Evolutionary conservation across 257 asterid genomes (phyloP).

Genomic region (Jaltomata sinuosa): DNA sequence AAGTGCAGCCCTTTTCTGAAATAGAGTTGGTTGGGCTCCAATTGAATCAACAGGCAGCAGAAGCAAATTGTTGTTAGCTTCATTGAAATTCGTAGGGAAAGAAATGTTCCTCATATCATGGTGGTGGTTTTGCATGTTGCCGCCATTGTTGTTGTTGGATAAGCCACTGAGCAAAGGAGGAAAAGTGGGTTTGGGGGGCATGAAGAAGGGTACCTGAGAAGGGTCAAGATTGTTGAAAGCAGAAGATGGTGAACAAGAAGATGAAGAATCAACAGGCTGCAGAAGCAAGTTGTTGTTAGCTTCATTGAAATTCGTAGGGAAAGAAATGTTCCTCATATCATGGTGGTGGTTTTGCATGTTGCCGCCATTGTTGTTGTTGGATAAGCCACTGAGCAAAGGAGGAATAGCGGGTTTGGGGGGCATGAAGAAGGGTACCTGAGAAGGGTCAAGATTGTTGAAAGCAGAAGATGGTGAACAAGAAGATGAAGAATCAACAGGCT

Average conservation of each 20-base stretch:
- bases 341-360: too few relatives aligned
- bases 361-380: too few relatives aligned
- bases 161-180: slow-evolving; percentile 6
- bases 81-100: too few relatives aligned
- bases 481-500: slow-evolving; percentile 46
- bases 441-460: slow-evolving; percentile 45
- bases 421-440: slow-evolving; percentile 45
- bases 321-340: slow-evolving; percentile 19
- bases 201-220: slow-evolving; percentile 44
- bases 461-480: slow-evolving; percentile 81
- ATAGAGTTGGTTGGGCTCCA: slow-evolving; percentile 59
- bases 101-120: slow-evolving; percentile 20
- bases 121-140: too few relatives aligned
- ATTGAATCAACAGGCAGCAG: slow-evolving; percentile 24
- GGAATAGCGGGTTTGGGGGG: slow-evolving; percentile 26
- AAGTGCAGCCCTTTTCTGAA: slow-evolving; percentile 63
- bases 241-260: slow-evolving; percentile 80
- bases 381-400: slow-evolving; percentile 3
- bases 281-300: too few relatives aligned
- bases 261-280: slow-evolving; percentile 43
- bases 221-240: slow-evolving; percentile 48
- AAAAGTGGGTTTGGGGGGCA: slow-evolving; percentile 27
- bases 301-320: too few relatives aligned
- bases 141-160: slow-evolving; percentile 16
- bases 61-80: too few relatives aligned